Evolutionary conservation across 2,329 filamentous ascomycete species (phyloP).

Genomic region (Penicillium sp.): DNA sequence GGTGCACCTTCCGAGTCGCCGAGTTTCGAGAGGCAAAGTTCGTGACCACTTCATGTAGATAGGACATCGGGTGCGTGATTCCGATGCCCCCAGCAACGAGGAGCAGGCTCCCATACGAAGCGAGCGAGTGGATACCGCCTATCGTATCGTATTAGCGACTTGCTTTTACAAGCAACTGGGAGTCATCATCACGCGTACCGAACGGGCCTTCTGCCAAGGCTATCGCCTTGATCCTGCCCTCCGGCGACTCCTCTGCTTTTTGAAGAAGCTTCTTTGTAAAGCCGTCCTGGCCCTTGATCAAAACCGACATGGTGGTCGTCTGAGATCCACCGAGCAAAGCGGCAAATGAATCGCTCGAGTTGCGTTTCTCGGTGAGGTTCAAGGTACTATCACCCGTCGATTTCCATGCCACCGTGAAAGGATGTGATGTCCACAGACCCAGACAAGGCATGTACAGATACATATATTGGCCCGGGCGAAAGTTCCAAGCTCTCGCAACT

Average conservation of each 20-base stretch:
- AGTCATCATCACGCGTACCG: slow-evolving; percentile 23
- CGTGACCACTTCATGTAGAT: slow-evolving; percentile 31
- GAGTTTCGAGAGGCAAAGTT: slow-evolving; percentile 23
- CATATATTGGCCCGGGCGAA: slow-evolving; percentile 51
- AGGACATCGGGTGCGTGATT: slow-evolving; percentile 38
- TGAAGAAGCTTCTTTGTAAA: slow-evolving; percentile 34
- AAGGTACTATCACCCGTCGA: slow-evolving; percentile 19
- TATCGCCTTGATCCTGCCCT: slow-evolving; percentile 25
- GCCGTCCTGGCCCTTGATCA: slow-evolving; percentile 35
- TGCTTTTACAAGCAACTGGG: neutral
- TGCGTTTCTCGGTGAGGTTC: slow-evolving; percentile 24
- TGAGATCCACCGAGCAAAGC: slow-evolving; percentile 26
- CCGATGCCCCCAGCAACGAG: slow-evolving; percentile 39
- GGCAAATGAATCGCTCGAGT: slow-evolving; percentile 32
- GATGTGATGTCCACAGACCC: slow-evolving; percentile 44
- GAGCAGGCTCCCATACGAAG: slow-evolving; percentile 35
- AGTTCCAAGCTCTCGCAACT: slow-evolving; percentile 32
- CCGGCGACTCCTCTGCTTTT: slow-evolving; percentile 27
- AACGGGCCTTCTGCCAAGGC: slow-evolving; percentile 38
- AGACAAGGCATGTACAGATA: slow-evolving; percentile 55
- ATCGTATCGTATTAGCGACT: slow-evolving; percentile 1
- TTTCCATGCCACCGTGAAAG: slow-evolving; percentile 44
- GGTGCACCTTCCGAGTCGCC: slow-evolving; percentile 29
- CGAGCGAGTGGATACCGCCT: slow-evolving; percentile 32
- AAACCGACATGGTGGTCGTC: slow-evolving; percentile 31